Base-by-base conservation (phyloP, 176 grass and related monocot species). In the Urochloa ruziziensis region DNA sequence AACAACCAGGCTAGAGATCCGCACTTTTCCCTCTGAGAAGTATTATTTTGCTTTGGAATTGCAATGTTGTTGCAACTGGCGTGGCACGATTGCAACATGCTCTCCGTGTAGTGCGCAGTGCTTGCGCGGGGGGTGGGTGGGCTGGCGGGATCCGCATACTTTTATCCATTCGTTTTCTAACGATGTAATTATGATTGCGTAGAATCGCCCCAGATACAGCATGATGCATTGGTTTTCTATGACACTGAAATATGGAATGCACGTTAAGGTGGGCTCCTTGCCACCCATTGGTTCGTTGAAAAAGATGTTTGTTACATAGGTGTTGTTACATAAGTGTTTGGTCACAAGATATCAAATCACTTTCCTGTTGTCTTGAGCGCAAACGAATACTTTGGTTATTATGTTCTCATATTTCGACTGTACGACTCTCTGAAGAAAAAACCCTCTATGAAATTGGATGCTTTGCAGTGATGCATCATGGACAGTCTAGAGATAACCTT, bases 401-500 rank as follows among this genome's bases (percentile, higher is more conserved):
- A 67, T 67, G 13, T 27, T 67, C 7, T 37, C 12, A 65, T 63
- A 78, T n/a, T 35, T 35, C 8, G 46, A 25, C 6, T 18, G 7
- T 5, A 51, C 30, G 28, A 33, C 44, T 64, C 56, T 73, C 67
- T 27, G 58, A 71, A 43, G 14, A 71, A 71, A 68, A 68, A 39
- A 23, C 65, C 51, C 34, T 15, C 18, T 0, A 30, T 76, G 65
- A 74, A 79, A 24, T 73, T 58, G 62, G 32, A 64, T 69, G 25
- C 47, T 87, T 59, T 62, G 67, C 88, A 97, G 94, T 47, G 66
- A 67, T 74, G 29, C 86, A 87, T 48, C 84, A 86, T 62, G 85
- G 72, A 35, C 68, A 28, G 42, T 62, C 80, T 43, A 66, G 11
- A 33, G 77, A 89, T 62, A 61, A 29, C 52, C 43, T 32, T 73